Base-by-base conservation (phyloP, 768 basidiomycete genomes). In the Melanogaster broomeanus region DNA sequence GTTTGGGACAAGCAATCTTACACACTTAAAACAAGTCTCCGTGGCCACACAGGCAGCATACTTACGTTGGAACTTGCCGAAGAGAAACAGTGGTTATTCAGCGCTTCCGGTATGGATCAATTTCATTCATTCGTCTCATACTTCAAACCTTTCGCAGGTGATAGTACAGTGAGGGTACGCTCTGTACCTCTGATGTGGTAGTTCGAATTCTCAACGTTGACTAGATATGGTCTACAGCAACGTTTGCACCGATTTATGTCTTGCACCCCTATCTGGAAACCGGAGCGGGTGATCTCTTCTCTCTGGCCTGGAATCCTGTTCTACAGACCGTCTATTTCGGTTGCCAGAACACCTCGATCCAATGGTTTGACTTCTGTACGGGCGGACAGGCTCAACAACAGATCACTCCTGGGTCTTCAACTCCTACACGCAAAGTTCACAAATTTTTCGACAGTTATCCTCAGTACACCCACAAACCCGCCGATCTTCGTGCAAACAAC, bases 371-470 rank as follows among this genome's bases (percentile, higher is more conserved):
- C 59, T 90, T 94, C 65, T 46, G 53, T 45, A 16, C 43, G 6
- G 24, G 31, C 15, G 48, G 16, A 9, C 33, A 25, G 6, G 7
- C 42, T 2, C 51, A 49, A 37, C 62, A 55, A 40, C 57, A 50
- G 49, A 37, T 6, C 43, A 30, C n/a, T 37, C 66, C 70, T 42
- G 72, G 71, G 35, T 60, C 67, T 31, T 65, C 68, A n/a, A 72
- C 74, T 0, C 73, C 71, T 6, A 55, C 66, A 24, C 78, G 77
- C 54, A 82, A 81, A 58, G 83, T 79, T 30, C 93, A 95, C 75
- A 90, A 90, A 56, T 97, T 97, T 72, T 97, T 97, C 63, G 91
- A 93, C 63, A 90, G 88, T 59, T 90, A 93, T 56, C 91, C 91
- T 1, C 82, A 84, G 50, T 83, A 83, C 49, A 81, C 83, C 38